A percentile compares a stretch with the other conserved stretches of the same genome.
These are phyloP conservation scores for Suillus placidus DNA, from an alignment of 768 basidiomycete species.

Conservation along the genomic window DNA sequence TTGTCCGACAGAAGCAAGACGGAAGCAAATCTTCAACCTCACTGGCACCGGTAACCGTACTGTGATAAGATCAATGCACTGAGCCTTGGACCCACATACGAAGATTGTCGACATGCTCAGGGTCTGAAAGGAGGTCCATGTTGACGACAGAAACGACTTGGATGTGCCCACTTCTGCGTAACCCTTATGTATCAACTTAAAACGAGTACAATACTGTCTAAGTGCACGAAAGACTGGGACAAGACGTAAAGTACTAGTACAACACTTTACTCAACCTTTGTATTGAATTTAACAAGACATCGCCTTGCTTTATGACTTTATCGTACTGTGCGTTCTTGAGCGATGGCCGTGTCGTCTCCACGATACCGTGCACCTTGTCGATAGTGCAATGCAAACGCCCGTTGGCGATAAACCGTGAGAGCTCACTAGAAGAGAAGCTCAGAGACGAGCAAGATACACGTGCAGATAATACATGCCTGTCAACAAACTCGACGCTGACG, in stretches of 20 bases:
- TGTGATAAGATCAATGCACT: not conserved
- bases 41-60: not conserved
- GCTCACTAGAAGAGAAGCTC: constrained; percentile 58
- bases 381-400: constrained; percentile 86
- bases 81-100: not conserved
- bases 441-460: not conserved
- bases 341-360: constrained; percentile 83
- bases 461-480: constrained; percentile 56
- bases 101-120: not conserved
- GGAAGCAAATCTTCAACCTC: not conserved
- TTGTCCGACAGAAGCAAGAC: not conserved
- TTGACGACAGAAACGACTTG: not conserved
- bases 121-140: not conserved
- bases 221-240: not conserved
- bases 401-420: constrained; percentile 89
- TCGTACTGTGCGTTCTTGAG: constrained; percentile 89
- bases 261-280: constrained; percentile 92
- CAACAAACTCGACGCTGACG: constrained; percentile 85
- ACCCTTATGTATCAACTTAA: not conserved
- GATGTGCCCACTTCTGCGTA: not conserved
- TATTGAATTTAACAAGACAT: constrained; percentile 83
- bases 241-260: constrained; percentile 37
- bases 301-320: constrained; percentile 91
- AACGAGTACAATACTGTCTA: not conserved
- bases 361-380: constrained; percentile 93